phyloP scores from a whole-genome alignment of 2,329 filamentous ascomycete genomes.

The Zymoseptoria brevis region DNA sequence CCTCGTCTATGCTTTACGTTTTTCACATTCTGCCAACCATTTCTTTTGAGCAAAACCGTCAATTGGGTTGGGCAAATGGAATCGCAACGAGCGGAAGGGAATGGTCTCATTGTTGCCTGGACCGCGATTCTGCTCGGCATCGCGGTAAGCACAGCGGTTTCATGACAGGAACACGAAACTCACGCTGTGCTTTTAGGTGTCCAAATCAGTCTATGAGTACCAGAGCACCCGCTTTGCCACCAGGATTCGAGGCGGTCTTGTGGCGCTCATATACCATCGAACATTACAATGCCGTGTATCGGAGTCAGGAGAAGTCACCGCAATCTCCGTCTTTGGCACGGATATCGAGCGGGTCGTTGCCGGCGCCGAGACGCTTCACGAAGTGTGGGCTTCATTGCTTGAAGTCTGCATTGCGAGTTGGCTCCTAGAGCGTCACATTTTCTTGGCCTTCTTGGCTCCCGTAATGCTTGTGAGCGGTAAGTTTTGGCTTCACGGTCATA shows the following conservation, averaged over 20 bases:
- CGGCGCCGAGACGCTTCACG: background rate
- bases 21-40: background rate
- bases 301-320: background rate
- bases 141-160: background rate
- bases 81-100: background rate
- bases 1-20: background rate
- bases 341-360: background rate
- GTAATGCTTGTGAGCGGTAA: background rate
- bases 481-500: background rate
- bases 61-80: background rate
- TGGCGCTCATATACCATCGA: background rate
- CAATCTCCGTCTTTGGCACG: background rate
- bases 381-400: background rate
- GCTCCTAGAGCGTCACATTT: background rate
- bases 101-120: background rate
- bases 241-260: background rate
- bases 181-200: background rate
- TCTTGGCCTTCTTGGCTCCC: background rate
- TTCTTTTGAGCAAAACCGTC: background rate
- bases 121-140: background rate
- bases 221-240: background rate
- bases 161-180: too few relatives aligned
- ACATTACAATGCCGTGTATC: background rate
- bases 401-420: background rate
- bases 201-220: background rate